Conservation (phyloP, 176 grass and related monocot species). For the Bonia amplexicaulis region DNA sequence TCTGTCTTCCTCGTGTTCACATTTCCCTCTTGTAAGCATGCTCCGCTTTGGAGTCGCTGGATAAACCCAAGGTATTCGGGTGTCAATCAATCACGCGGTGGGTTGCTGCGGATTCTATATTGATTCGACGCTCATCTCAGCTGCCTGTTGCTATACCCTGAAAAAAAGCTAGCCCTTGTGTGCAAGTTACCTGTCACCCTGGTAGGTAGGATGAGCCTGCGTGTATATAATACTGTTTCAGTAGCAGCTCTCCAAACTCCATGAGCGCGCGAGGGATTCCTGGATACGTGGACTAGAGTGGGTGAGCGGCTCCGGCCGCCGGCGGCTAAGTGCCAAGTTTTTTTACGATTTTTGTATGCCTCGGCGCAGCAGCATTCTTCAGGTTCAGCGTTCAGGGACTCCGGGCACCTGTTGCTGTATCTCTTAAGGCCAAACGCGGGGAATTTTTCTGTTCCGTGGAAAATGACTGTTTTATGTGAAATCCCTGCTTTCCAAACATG, state of each 20-base stretch:
- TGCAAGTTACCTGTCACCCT: not conserved
- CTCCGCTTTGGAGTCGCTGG: not conserved
- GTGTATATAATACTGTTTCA: not conserved
- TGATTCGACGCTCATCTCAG: not conserved
- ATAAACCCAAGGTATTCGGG: constrained; percentile 12
- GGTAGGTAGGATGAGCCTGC: not conserved
- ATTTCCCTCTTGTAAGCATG: not conserved
- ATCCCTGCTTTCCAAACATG: too few species aligned
- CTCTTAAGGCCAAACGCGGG: too few species aligned
- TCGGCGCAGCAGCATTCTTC: not conserved
- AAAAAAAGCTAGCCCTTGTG: not conserved
- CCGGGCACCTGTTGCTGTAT: not conserved
- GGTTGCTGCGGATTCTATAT: not conserved
- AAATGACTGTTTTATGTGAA: too few species aligned
- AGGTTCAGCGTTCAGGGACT: not conserved
- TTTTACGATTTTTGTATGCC: not conserved
- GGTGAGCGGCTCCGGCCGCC: not conserved
- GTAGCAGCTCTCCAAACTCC: not conserved
- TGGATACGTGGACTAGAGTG: not conserved
- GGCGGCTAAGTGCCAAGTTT: not conserved
- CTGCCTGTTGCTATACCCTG: not conserved
- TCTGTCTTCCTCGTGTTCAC: too few species aligned
- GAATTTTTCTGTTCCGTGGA: too few species aligned
- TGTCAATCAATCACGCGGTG: not conserved
- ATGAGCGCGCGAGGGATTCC: not conserved